Evolutionary conservation across 805 yeast genomes (phyloP).

Genomic region (Aciculoconidium aculeatum): DNA sequence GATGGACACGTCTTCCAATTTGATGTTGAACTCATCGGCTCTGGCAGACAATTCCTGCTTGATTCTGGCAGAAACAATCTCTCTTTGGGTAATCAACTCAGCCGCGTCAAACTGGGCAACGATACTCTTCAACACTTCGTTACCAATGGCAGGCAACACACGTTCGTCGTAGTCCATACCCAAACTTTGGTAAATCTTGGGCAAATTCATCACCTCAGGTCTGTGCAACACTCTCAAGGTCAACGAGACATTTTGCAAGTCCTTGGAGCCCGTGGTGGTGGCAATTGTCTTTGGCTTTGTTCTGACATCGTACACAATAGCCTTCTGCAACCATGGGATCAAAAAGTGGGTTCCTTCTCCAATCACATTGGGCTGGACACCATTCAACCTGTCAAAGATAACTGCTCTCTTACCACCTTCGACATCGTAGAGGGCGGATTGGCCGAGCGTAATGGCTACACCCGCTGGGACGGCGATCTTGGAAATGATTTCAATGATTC

Average conservation of each 20-base stretch:
- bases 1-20: conserved; percentile 92
- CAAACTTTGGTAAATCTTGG: conserved; percentile 81
- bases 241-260: conserved; percentile 89
- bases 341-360: conserved; percentile 97
- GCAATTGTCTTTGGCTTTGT: conserved; percentile 93
- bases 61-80: conserved; percentile 83
- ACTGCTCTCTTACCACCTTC: conserved; percentile 96
- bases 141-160: conserved; percentile 87
- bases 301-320: conserved; percentile 85
- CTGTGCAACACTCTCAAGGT: conserved; percentile 91
- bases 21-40: conserved; percentile 84
- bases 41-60: conserved; percentile 78
- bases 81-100: conserved; percentile 95
- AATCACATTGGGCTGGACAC: conserved; percentile 81
- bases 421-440: conserved; percentile 87
- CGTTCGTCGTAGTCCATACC: conserved; percentile 95
- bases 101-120: conserved; percentile 96
- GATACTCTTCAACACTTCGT: conserved; percentile 81
- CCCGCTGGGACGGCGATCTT: conserved; percentile 68
- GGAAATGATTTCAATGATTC: conserved; percentile 32
- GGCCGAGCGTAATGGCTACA: conserved; percentile 62
- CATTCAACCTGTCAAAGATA: conserved; percentile 83
- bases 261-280: conserved; percentile 95
- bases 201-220: conserved; percentile 81
- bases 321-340: conserved; percentile 93